Evolutionary conservation across 2,329 filamentous ascomycete species (phyloP).

Genomic region (Stemphylium beticola): DNA sequence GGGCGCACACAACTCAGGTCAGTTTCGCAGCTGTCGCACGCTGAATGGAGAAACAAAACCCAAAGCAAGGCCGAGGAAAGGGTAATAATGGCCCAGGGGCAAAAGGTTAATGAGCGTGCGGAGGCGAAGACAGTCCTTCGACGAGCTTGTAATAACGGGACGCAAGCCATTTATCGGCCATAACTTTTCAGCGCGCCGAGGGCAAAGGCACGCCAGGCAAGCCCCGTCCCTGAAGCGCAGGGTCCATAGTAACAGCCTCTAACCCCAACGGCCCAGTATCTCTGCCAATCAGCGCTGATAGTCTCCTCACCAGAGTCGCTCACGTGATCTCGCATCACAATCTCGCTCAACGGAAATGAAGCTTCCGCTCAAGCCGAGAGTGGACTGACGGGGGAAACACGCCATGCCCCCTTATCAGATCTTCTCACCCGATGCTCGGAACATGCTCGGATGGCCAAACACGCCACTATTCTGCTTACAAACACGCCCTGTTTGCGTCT

Average conservation of each 20-base stretch:
- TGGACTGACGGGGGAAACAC: constrained; percentile 21
- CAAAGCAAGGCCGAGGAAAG: neutral
- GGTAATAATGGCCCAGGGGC: constrained; percentile 1
- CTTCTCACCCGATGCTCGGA: constrained; percentile 20
- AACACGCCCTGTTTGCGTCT: neutral
- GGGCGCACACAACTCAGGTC: constrained; percentile 3
- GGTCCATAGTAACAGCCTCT: constrained; percentile 1
- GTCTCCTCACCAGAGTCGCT: neutral
- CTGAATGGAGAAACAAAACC: neutral
- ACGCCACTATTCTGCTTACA: constrained; percentile 13
- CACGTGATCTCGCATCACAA: constrained; percentile 12
- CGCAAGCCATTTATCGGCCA: constrained; percentile 13
- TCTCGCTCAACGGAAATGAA: constrained; percentile 10
- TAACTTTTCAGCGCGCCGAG: constrained; percentile 18
- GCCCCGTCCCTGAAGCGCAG: constrained; percentile 3
- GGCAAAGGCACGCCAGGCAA: neutral
- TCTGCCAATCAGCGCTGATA: constrained; percentile 11
- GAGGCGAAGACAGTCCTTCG: constrained; percentile 10
- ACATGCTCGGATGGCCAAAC: constrained; percentile 14
- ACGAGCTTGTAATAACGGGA: constrained; percentile 10
- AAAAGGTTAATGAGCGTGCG: constrained; percentile 6
- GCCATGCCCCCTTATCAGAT: constrained; percentile 17
- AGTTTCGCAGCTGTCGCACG: neutral
- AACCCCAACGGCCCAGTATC: neutral
- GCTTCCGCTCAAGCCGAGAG: constrained; percentile 9